Percentiles rank a stretch among this genome's conserved stretches.
Conservation (phyloP, 768 basidiomycete species). For the Lactifluus piperatus region DNA sequence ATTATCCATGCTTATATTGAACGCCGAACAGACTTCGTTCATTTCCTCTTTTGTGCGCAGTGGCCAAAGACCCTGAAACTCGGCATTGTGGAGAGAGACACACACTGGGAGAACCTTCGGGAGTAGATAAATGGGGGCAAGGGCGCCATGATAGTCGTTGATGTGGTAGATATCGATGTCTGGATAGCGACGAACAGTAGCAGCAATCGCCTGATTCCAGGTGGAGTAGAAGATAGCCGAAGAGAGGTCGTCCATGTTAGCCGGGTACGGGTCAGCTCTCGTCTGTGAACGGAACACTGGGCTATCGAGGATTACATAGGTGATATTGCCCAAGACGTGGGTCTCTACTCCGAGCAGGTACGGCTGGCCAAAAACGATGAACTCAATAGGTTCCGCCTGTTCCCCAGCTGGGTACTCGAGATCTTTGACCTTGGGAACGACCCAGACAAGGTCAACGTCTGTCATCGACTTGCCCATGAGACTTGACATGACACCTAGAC, state of each 20-base stretch:
- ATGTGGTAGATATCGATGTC: conserved; percentile 91
- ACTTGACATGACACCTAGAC: conserved; percentile 97
- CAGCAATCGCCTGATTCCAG: conserved; percentile 95
- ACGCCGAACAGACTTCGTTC: conserved; percentile 97
- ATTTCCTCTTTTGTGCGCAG: conserved; percentile 95
- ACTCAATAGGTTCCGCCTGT: conserved; percentile 88
- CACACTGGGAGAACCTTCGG: conserved; percentile 88
- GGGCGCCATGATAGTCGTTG: conserved; percentile 92
- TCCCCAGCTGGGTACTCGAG: conserved; percentile 89
- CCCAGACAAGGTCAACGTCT: conserved; percentile 91
- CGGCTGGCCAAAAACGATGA: conserved; percentile 91
- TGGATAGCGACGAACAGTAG: conserved; percentile 78
- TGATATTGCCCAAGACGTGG: conserved; percentile 90
- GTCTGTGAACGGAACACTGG: conserved; percentile 97
- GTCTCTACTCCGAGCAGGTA: conserved; percentile 96
- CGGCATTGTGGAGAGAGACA: conserved; percentile 91
- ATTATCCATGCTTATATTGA: conserved; percentile 93
- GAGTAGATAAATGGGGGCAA: conserved; percentile 84
- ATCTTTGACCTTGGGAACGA: conserved; percentile 91
- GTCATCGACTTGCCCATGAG: conserved; percentile 98
- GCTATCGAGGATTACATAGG: conserved; percentile 87
- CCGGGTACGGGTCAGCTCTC: conserved; percentile 91
- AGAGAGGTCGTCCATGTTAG: conserved; percentile 93
- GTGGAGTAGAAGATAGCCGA: conserved; percentile 98
- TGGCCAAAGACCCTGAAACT: conserved; percentile 96